Evolutionary conservation across 805 yeast species (phyloP).

Genomic region (Starmerella lactis-condensi): DNA sequence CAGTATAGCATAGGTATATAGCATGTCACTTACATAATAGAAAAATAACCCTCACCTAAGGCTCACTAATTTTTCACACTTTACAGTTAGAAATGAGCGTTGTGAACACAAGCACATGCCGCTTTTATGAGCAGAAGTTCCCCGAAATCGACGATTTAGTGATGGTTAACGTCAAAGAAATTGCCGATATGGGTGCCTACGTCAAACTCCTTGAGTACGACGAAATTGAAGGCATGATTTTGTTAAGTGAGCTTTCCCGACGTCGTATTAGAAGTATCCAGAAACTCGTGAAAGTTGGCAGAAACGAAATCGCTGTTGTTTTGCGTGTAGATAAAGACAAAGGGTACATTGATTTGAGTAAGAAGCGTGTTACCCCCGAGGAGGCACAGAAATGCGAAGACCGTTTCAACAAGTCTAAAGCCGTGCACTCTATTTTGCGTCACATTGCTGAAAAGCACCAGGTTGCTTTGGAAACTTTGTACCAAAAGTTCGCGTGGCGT

Average conservation of each 20-base stretch:
- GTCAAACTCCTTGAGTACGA: conserved; percentile 86
- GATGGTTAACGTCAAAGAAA: conserved; percentile 78
- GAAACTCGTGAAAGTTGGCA: conserved; percentile 92
- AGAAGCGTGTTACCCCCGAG: conserved; percentile 95
- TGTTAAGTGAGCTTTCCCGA: conserved; percentile 87
- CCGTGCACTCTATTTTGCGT: conserved; percentile 93
- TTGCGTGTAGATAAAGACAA: conserved; percentile 96
- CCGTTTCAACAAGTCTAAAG: conserved; percentile 87
- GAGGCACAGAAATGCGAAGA: conserved; percentile 96
- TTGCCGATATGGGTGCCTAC: conserved; percentile 99
- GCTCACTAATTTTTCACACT: too few relatives aligned
- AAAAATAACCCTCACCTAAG: conserved; percentile 1
- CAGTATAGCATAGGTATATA: not conserved
- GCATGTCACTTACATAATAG: too few relatives aligned
- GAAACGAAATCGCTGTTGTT: conserved; percentile 95
- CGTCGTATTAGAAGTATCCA: conserved; percentile 97
- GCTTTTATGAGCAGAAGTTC: conserved; percentile 93
- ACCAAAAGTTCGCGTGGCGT: conserved; percentile 92
- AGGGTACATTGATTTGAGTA: conserved; percentile 93
- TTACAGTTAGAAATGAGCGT: conserved; percentile 13
- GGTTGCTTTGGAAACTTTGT: conserved; percentile 66
- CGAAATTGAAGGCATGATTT: conserved; percentile 96
- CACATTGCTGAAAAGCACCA: conserved; percentile 96
- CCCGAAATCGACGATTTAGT: conserved; percentile 98
- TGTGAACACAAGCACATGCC: conserved; percentile 49